Evolutionary conservation across 108 stramenopile genomes (phyloP).

Genomic region (Mayamaea pseudoterrestris): DNA sequence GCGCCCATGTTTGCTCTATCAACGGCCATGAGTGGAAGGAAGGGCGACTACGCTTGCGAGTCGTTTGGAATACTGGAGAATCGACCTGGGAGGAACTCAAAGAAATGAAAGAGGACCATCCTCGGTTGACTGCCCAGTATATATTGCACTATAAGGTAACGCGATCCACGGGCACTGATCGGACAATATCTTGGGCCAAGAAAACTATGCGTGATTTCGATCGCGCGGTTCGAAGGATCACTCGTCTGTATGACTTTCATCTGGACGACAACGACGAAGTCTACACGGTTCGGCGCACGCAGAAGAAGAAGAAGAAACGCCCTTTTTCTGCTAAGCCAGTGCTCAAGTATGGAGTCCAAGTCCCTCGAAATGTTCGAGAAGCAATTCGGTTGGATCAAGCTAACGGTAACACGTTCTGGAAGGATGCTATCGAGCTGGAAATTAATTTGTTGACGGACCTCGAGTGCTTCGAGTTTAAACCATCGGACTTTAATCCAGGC

Average conservation of each 20-base stretch:
- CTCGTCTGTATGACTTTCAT: conserved; percentile 1
- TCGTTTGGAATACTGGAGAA: background rate
- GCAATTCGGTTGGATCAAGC: conserved; percentile 8
- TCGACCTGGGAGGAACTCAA: background rate
- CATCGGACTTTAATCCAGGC: conserved; percentile 3
- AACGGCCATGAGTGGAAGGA: background rate
- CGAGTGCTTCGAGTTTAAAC: background rate
- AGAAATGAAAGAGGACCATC: conserved; percentile 1
- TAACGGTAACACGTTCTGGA: conserved; percentile 18
- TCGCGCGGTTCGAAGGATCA: background rate
- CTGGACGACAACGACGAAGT: background rate
- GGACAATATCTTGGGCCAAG: background rate
- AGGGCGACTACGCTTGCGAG: background rate
- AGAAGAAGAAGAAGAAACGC: conserved; percentile 1
- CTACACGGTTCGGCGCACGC: background rate
- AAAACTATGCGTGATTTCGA: background rate
- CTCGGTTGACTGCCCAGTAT: background rate
- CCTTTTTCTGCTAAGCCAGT: background rate
- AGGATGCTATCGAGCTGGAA: conserved; percentile 14
- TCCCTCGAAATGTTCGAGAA: conserved; percentile 8
- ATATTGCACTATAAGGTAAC: background rate
- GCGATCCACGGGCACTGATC: background rate
- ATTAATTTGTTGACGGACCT: conserved; percentile 18
- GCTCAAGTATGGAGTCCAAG: conserved; percentile 15
- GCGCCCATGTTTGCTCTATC: background rate